Conservation (phyloP, 345 rosid species). For the Crucihimalaya himalaica region DNA sequence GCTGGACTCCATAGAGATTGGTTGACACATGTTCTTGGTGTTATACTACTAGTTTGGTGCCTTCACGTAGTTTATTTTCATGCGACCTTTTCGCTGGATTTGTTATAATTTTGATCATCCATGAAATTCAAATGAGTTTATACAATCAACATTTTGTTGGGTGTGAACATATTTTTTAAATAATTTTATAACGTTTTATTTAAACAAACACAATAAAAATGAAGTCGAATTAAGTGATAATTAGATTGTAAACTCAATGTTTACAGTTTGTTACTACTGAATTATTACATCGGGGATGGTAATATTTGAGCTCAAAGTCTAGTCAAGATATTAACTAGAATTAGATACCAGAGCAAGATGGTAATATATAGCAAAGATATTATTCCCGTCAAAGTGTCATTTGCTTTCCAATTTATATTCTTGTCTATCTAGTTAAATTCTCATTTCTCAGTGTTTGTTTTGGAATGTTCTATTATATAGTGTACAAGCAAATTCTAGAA, state of each 20-base stretch:
- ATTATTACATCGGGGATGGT: conserved; percentile 7
- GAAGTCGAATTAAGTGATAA: neutral
- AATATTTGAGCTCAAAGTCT: conserved; percentile 5
- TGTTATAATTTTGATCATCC: conserved; percentile 27
- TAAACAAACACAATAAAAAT: neutral
- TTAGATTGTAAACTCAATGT: neutral
- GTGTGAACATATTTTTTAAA: conserved; percentile 3
- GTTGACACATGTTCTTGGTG: conserved; percentile 58
- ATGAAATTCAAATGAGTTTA: conserved; percentile 32
- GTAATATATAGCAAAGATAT: conserved; percentile 38
- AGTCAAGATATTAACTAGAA: conserved; percentile 16
- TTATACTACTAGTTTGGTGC: conserved; percentile 51
- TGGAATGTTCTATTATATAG: conserved; percentile 33
- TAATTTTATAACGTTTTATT: neutral
- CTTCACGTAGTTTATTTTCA: conserved; percentile 49
- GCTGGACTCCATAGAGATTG: conserved; percentile 46
- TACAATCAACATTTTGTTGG: conserved; percentile 21
- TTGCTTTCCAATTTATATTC: conserved; percentile 36
- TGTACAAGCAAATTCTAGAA: conserved; percentile 24
- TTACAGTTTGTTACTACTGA: conserved; percentile 1
- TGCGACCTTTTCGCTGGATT: conserved; percentile 28
- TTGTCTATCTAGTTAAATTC: conserved; percentile 27
- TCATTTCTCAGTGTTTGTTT: neutral
- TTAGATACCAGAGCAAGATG: conserved; percentile 34
- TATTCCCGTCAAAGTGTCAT: conserved; percentile 35